Base-by-base conservation (phyloP, 164 flowering plant species). In the Berberis thunbergii region DNA sequence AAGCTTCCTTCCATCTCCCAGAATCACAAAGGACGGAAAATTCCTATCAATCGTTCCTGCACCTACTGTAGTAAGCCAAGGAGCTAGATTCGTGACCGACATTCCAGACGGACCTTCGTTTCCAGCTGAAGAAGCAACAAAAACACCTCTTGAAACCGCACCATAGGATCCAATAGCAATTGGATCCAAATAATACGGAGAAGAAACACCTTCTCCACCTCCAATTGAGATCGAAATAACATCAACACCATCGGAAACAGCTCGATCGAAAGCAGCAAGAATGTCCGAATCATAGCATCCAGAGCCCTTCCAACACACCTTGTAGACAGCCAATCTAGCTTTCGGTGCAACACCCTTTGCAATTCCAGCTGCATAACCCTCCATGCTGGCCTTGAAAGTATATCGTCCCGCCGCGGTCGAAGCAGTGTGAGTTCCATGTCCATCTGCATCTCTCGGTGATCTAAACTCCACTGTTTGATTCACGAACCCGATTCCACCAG, bases 391-490 rank as follows among this genome's bases (percentile, higher is more conserved):
- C 50, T 71, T 64, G 50, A 88, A n/a, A 0, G 86, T 63, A 69
- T 87, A 67, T 12, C 97, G 60, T 0, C 98, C 98, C 0, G 96
- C 98, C 1, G 97, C 95, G 0, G 98, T 94, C 1, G 97, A 90
- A 0, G 97, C 98, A 1, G 98, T 94, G 76, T 94, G 98, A 4
- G 98, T 90, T 2, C 98, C 98, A 48, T 94, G 98, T 0, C 98
- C 98, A 59, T 94, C 98, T 1, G 97, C 92, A 38, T 94, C 98
- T 58, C 97, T 68, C 40, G 97, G 89, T 0, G 98, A 94, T 2
- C 74, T 74, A 67, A 79, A 94, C 77, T 94, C 98, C 0, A 77
- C 63, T 1, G 89, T 80, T 3, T 67, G 66, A 43, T 88, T 88
- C 39, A 83, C 67, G 0, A 72, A 73, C 0, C 76, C 77, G n/a